Conservation (phyloP, 495 filamentous ascomycete genomes). For the Parmelia sp. region DNA sequence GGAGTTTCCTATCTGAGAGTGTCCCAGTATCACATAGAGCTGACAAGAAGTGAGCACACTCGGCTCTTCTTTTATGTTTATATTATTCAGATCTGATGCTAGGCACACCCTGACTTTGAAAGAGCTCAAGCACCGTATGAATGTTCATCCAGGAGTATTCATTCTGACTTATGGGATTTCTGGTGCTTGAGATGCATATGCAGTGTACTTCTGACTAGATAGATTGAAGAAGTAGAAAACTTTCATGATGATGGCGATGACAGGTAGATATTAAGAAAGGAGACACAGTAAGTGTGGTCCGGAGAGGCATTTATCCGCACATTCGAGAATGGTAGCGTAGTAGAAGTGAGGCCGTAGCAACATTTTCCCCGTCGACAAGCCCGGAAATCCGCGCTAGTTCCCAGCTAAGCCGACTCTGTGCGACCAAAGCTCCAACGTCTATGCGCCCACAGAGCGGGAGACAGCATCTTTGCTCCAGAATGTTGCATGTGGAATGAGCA, state of each 20-base stretch:
- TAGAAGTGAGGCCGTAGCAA: too few relatives aligned
- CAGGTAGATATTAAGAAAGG: neutral
- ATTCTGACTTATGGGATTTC: neutral
- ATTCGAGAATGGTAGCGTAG: neutral
- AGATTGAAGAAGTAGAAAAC: neutral
- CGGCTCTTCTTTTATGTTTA: conserved; percentile 10
- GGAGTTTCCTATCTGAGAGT: conserved; percentile 9
- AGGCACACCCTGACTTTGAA: conserved; percentile 11
- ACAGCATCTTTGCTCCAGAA: neutral
- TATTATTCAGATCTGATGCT: neutral
- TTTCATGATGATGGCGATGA: neutral
- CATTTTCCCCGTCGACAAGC: neutral
- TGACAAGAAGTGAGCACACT: conserved; percentile 9
- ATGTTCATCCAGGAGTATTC: too few relatives aligned
- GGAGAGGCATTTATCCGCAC: neutral
- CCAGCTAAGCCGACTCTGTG: neutral
- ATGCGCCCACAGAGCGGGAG: neutral
- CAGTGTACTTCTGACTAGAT: conserved; percentile 5
- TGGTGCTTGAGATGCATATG: neutral
- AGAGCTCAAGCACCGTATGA: conserved; percentile 8
- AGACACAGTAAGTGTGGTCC: neutral
- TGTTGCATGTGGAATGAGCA: conserved; percentile 5
- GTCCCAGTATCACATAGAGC: conserved; percentile 10
- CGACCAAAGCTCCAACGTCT: neutral
- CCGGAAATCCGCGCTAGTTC: neutral